Evolutionary conservation across 441 rosid species (phyloP).

Genomic region (Populus hybrid): DNA sequence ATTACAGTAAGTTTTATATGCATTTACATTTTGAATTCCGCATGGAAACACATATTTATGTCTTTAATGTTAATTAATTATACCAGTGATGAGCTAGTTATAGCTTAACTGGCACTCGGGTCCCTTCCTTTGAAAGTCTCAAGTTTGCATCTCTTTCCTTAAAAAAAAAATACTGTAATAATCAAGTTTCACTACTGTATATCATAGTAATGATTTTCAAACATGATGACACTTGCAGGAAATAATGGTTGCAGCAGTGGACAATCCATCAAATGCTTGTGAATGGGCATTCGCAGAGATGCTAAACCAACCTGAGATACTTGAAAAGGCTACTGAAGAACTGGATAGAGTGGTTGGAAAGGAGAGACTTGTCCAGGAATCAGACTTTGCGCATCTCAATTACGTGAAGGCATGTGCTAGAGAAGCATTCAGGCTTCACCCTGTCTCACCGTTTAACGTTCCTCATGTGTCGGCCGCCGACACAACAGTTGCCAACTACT

Average conservation of each 20-base stretch:
- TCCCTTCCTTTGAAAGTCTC: too few species aligned
- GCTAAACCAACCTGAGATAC: conserved; percentile 34
- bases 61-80: too few species aligned
- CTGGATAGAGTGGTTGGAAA: conserved; percentile 40
- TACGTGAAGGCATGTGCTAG: conserved; percentile 42
- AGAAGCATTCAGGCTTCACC: conserved; percentile 55
- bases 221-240: conserved; percentile 23
- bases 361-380: conserved; percentile 46
- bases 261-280: conserved; percentile 41
- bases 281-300: conserved; percentile 49
- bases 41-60: not conserved
- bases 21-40: not conserved
- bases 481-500: conserved; percentile 37
- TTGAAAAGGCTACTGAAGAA: conserved; percentile 35
- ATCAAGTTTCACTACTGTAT: too few species aligned
- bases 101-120: too few species aligned
- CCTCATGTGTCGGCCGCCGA: conserved; percentile 35
- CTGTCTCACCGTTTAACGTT: conserved; percentile 26
- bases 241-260: conserved; percentile 30
- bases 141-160: too few species aligned
- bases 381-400: conserved; percentile 34
- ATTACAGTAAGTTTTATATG: conserved; percentile 26
- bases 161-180: too few species aligned
- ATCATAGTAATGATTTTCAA: too few species aligned
- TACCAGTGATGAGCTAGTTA: too few species aligned